Conservation (phyloP, 176 grass and related monocot species). For the Pontederia paniculata region DNA sequence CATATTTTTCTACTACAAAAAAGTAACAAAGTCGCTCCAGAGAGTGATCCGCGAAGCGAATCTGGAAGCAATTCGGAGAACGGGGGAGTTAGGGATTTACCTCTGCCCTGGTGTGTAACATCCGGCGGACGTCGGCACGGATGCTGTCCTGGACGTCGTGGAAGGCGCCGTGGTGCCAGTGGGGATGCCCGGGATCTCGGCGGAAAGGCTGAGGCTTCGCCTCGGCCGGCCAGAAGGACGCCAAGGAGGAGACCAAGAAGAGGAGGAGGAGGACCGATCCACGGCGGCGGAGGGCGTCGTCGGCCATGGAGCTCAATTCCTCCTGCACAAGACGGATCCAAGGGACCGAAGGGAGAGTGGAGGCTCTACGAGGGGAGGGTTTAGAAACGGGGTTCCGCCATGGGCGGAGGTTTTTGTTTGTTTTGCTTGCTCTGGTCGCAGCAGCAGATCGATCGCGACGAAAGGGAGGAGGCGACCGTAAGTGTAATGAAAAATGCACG, state of each 20-base stretch:
- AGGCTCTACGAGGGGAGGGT: too few relatives aligned
- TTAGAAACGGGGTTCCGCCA: too few relatives aligned
- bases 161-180: conserved; percentile 87
- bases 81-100: conserved; percentile 26
- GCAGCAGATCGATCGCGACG: too few relatives aligned
- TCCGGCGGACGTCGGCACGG: conserved; percentile 77
- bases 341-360: too few relatives aligned
- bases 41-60: conserved; percentile 9
- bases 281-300: neutral
- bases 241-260: conserved; percentile 22
- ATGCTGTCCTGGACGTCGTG: conserved; percentile 70
- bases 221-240: conserved; percentile 1
- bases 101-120: conserved; percentile 92
- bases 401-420: too few relatives aligned
- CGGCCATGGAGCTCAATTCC: conserved; percentile 1
- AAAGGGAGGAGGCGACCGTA: too few relatives aligned
- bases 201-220: conserved; percentile 56
- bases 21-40: neutral
- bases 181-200: conserved; percentile 67
- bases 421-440: too few relatives aligned
- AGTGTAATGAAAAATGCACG: too few relatives aligned
- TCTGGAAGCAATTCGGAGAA: conserved; percentile 1
- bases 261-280: conserved; percentile 15
- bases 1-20: too few relatives aligned
- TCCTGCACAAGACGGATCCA: neutral